phyloP scores from a whole-genome alignment of 495 filamentous ascomycete species.

The Xylaria sp. region DNA sequence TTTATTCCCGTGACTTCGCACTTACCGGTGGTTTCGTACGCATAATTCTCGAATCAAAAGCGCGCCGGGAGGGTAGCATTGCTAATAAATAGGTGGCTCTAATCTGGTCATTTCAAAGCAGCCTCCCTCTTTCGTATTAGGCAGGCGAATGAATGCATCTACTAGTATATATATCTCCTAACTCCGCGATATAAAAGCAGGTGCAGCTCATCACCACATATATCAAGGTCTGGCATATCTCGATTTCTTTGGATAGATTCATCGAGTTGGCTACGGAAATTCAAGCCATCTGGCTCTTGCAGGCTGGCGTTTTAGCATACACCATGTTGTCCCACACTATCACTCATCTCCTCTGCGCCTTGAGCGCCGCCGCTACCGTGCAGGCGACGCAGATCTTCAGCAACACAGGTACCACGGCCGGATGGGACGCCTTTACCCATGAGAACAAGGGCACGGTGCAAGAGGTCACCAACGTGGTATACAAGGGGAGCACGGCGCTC shows the following conservation, averaged over 20 bases:
- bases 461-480: constrained; percentile 55
- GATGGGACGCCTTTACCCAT: constrained; percentile 55
- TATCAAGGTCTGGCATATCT: background rate
- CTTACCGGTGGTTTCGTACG: background rate
- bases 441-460: constrained; percentile 55
- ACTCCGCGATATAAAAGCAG: background rate
- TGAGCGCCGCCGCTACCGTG: constrained; percentile 35
- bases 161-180: background rate
- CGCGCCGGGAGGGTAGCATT: background rate
- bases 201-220: background rate
- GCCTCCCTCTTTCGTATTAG: constrained; percentile 10
- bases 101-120: background rate
- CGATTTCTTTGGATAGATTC: background rate
- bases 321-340: constrained; percentile 28
- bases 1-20: background rate
- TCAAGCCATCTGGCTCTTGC: background rate
- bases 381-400: constrained; percentile 49
- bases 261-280: background rate
- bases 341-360: constrained; percentile 18
- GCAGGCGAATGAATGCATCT: background rate
- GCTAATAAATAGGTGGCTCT: background rate
- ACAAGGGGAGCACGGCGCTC: constrained; percentile 55
- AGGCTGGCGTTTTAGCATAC: background rate
- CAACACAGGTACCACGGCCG: constrained; percentile 57
- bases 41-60: background rate